Evolutionary conservation across 345 rosid species (phyloP).

Genomic region (Noccaea bulbosa): DNA sequence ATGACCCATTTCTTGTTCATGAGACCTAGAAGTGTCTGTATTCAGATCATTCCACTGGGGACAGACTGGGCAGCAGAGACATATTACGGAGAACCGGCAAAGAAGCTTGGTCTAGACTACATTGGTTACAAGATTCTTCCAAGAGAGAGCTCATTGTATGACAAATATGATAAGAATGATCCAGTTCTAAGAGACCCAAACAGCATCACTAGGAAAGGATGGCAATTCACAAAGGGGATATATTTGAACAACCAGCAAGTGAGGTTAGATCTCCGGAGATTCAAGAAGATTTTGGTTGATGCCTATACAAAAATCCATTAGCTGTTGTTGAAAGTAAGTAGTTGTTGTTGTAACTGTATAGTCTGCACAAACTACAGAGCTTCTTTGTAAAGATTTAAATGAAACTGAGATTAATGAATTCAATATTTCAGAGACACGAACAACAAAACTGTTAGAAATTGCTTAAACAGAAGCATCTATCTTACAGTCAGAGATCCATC

Average conservation of each 20-base stretch:
- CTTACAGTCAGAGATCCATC: slow-evolving; percentile 32
- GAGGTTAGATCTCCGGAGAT: slow-evolving; percentile 57
- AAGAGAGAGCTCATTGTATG: slow-evolving; percentile 73
- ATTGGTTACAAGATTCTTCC: slow-evolving; percentile 63
- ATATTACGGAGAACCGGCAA: slow-evolving; percentile 80
- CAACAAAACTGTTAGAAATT: slow-evolving; percentile 27
- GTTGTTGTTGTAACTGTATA: slow-evolving; percentile 22
- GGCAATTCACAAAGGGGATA: slow-evolving; percentile 75
- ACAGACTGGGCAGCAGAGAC: slow-evolving; percentile 89
- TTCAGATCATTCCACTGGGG: slow-evolving; percentile 79
- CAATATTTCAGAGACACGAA: slow-evolving; percentile 28
- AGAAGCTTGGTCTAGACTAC: slow-evolving; percentile 72
- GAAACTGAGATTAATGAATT: slow-evolving; percentile 34
- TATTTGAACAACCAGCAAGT: slow-evolving; percentile 72
- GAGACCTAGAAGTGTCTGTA: slow-evolving; percentile 68
- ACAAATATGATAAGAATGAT: slow-evolving; percentile 57
- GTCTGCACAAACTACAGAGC: slow-evolving; percentile 31
- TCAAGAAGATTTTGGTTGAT: slow-evolving; percentile 58
- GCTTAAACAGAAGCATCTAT: slow-evolving; percentile 28
- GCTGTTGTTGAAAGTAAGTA: background rate
- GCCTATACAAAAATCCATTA: slow-evolving; percentile 50
- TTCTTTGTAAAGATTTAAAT: slow-evolving; percentile 36
- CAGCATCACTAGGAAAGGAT: slow-evolving; percentile 65
- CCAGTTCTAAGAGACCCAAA: slow-evolving; percentile 65
- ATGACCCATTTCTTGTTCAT: slow-evolving; percentile 86